Base-by-base conservation (phyloP, 2,329 filamentous ascomycete genomes). In the Colletotrichum gloeosporioides region DNA sequence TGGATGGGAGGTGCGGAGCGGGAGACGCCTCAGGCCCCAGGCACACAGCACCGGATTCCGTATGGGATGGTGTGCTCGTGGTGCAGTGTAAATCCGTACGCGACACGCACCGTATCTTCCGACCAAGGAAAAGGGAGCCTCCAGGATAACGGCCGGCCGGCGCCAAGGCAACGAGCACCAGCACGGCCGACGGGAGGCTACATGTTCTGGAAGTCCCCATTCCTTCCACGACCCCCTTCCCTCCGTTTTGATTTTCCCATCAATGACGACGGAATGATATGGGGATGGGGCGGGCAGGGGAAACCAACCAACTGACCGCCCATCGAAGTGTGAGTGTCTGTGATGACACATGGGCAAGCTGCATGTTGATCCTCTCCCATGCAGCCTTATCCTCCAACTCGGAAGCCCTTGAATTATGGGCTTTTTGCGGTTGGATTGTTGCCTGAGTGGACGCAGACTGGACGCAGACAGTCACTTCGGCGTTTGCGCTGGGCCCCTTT, bases 341-440 rank as follows among this genome's bases (percentile, higher is more conserved):
- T 75, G 72, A 75, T 61, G 68, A 71, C 72, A 71, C 72, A 71
- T 75, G 72, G 72, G 36, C 22, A 31, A 34, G 62, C 68, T 71
- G 72, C 72, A 71, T 61, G 62, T 31, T 62, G 68, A 75, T 75
- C 72, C 53, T 66, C 72, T 75, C 49, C 22, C 68, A 75, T 75
- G 72, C 72, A 75, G 72, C 72, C 72, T 75, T 75, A 75, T 75
- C 72, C 72, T 61, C 61, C 49, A 65, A 65, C 53, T 62, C 68
- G 62, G 72, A 53, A 44, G 69, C 25, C 68, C 27, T 62, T 57
- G 53, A 27, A 16, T 3, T 57, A 57, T 57, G 62, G 34, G 62
- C 62, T 5, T 31, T 34, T 29, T 61, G 57, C 18, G 61, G 12
- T 18, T 53, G 27, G 65, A 18, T 22, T 36, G 27, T 36, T 36